Percentiles rank a stretch among this genome's conserved stretches.
Evolutionary conservation across 148 eudicot genomes (phyloP).

Genomic region (Limonium bicolor): DNA sequence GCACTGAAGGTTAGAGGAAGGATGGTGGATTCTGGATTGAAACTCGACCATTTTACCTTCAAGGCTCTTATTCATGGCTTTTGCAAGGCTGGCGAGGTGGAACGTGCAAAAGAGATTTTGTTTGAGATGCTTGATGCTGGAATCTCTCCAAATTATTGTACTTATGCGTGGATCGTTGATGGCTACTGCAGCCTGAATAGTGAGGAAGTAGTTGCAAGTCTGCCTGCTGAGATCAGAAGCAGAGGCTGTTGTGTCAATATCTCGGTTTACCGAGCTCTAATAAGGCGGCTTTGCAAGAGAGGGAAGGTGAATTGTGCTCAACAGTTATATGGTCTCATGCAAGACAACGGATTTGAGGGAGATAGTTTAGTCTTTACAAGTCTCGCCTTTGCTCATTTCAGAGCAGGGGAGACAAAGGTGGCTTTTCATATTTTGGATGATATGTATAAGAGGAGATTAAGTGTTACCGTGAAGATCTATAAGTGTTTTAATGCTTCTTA

Average conservation of each 20-base stretch:
- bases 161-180: constrained; percentile 79
- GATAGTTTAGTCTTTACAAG: constrained; percentile 57
- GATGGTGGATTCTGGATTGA: constrained; percentile 68
- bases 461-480: constrained; percentile 48
- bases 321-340: constrained; percentile 38
- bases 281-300: constrained; percentile 64
- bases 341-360: constrained; percentile 53
- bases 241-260: constrained; percentile 46
- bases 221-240: constrained; percentile 37
- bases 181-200: constrained; percentile 38
- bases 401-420: constrained; percentile 26
- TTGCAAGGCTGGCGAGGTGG: constrained; percentile 37
- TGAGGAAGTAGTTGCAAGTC: constrained; percentile 37
- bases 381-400: constrained; percentile 56
- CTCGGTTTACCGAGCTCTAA: constrained; percentile 67
- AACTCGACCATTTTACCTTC: constrained; percentile 46
- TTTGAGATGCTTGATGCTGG: constrained; percentile 61
- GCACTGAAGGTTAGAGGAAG: constrained; percentile 45
- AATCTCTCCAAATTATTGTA: constrained; percentile 50
- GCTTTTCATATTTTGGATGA: constrained; percentile 52
- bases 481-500: constrained; percentile 47
- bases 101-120: constrained; percentile 48
- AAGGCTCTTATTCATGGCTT: constrained; percentile 83
- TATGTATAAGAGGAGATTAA: constrained; percentile 61
- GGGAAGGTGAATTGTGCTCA: constrained; percentile 51